Evolutionary conservation across 2,329 filamentous ascomycete species (phyloP).

Genomic region (Diaporthe batatas): DNA sequence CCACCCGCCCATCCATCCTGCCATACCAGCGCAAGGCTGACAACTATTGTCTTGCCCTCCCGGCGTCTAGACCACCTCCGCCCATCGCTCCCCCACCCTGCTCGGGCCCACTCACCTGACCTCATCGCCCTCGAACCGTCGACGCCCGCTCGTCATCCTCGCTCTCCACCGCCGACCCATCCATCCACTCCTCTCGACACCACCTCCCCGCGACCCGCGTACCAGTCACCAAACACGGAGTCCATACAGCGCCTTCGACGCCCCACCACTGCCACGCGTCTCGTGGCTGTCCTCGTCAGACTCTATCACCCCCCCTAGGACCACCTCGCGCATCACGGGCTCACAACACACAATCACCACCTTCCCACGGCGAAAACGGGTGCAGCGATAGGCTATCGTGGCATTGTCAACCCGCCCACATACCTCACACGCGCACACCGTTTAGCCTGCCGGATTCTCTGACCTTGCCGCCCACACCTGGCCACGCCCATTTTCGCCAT

Average conservation of each 20-base stretch:
- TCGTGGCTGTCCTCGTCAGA: constrained; percentile 64
- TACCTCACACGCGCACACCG: constrained; percentile 52
- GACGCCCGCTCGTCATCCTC: constrained; percentile 23
- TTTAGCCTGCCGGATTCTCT: constrained; percentile 47
- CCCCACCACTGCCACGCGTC: constrained; percentile 58
- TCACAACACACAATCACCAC: constrained; percentile 38
- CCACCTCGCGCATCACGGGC: constrained; percentile 46
- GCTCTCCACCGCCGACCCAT: constrained; percentile 27
- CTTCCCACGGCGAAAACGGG: constrained; percentile 50
- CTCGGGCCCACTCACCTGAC: constrained; percentile 25
- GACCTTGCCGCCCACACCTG: constrained; percentile 44
- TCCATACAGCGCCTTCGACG: constrained; percentile 58
- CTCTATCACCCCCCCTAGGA: constrained; percentile 68
- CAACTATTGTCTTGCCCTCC: constrained; percentile 20
- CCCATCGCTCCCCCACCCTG: constrained; percentile 33
- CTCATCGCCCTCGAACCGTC: constrained; percentile 35
- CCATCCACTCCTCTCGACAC: constrained; percentile 33
- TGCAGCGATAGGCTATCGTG: constrained; percentile 54
- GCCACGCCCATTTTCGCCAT: constrained; percentile 58
- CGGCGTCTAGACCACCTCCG: constrained; percentile 33
- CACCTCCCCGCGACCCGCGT: constrained; percentile 47
- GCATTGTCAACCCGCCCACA: constrained; percentile 50
- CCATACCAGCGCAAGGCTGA: constrained; percentile 36
- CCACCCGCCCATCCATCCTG: constrained; percentile 30
- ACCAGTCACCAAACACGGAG: constrained; percentile 63